A percentile compares a stretch with the other conserved stretches of the same genome.
phyloP scores from a whole-genome alignment of 129 eudicot species.

The Helianthus annuus region DNA sequence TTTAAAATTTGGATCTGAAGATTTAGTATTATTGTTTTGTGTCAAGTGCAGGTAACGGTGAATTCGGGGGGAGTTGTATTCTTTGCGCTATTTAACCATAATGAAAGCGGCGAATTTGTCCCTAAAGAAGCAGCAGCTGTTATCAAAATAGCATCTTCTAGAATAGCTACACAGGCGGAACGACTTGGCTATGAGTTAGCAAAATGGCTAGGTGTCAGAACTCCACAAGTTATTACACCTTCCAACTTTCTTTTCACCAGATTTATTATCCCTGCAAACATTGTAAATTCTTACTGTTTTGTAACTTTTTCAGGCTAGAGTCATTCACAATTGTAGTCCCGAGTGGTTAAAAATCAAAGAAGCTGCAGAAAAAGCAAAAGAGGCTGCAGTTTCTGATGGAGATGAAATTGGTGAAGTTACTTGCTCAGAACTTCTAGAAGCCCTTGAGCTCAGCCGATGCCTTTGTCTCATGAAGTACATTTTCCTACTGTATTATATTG shows the following conservation, averaged over 20 bases:
- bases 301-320: slow-evolving; percentile 75
- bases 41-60: slow-evolving; percentile 74
- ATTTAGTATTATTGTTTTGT: background rate
- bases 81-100: slow-evolving; percentile 85
- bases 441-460: slow-evolving; percentile 97
- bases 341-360: slow-evolving; percentile 96
- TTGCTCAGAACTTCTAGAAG: slow-evolving; percentile 97
- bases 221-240: slow-evolving; percentile 73
- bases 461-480: slow-evolving; percentile 80
- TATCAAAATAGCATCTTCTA: slow-evolving; percentile 86
- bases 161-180: slow-evolving; percentile 99
- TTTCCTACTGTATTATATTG: background rate
- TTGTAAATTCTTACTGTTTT: slow-evolving; percentile 11
- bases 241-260: slow-evolving; percentile 34
- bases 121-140: slow-evolving; percentile 95
- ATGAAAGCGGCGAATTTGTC: slow-evolving; percentile 53
- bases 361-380: slow-evolving; percentile 94
- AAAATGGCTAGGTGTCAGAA: slow-evolving; percentile 94
- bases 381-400: slow-evolving; percentile 61
- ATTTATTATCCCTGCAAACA: slow-evolving; percentile 16
- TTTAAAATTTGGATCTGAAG: slow-evolving; percentile 5
- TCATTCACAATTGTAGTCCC: slow-evolving; percentile 71
- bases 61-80: slow-evolving; percentile 99
- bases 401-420: slow-evolving; percentile 97
- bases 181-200: slow-evolving; percentile 97